A percentile compares a stretch with the other conserved stretches of the same genome.
phyloP scores from a whole-genome alignment of 2,329 filamentous ascomycete species.

The Aspergillus flavus region DNA sequence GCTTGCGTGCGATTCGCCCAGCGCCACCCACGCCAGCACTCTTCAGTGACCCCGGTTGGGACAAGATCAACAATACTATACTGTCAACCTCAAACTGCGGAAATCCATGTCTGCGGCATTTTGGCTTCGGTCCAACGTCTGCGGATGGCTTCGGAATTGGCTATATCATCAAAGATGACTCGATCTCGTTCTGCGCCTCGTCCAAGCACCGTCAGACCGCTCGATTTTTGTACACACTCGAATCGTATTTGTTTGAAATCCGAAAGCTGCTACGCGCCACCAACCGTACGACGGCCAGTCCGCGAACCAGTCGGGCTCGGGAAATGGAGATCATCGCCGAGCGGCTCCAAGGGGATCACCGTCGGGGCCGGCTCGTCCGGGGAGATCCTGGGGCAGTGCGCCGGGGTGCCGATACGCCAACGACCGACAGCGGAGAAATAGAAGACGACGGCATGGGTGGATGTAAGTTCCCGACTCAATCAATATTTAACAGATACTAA shows the following conservation, averaged over 20 bases:
- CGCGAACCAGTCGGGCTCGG: slow-evolving; percentile 59
- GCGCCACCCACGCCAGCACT: slow-evolving; percentile 65
- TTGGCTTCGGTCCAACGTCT: slow-evolving; percentile 93
- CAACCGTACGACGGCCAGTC: slow-evolving; percentile 56
- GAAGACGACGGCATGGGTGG: slow-evolving; percentile 90
- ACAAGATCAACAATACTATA: slow-evolving; percentile 91
- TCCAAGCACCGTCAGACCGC: slow-evolving; percentile 93
- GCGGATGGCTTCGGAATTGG: slow-evolving; percentile 96
- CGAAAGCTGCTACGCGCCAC: slow-evolving; percentile 78
- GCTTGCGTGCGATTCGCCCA: slow-evolving; percentile 50
- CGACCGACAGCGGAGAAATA: slow-evolving; percentile 69
- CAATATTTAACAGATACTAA: slow-evolving; percentile 15
- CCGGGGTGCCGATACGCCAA: slow-evolving; percentile 60
- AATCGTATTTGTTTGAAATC: slow-evolving; percentile 89
- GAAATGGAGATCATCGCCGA: slow-evolving; percentile 59
- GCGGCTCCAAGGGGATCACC: slow-evolving; percentile 52
- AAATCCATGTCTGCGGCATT: slow-evolving; percentile 90
- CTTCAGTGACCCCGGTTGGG: slow-evolving; percentile 89
- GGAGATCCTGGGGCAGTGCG: slow-evolving; percentile 48
- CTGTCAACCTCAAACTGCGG: slow-evolving; percentile 98
- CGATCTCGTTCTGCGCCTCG: slow-evolving; percentile 85
- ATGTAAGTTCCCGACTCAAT: slow-evolving; percentile 68
- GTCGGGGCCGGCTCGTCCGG: slow-evolving; percentile 72
- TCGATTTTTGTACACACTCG: slow-evolving; percentile 85
- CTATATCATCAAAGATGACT: slow-evolving; percentile 97